These are phyloP conservation scores for Trebouxia sp. DNA, from an alignment of 139 green algal species.

Conservation along the genomic window DNA sequence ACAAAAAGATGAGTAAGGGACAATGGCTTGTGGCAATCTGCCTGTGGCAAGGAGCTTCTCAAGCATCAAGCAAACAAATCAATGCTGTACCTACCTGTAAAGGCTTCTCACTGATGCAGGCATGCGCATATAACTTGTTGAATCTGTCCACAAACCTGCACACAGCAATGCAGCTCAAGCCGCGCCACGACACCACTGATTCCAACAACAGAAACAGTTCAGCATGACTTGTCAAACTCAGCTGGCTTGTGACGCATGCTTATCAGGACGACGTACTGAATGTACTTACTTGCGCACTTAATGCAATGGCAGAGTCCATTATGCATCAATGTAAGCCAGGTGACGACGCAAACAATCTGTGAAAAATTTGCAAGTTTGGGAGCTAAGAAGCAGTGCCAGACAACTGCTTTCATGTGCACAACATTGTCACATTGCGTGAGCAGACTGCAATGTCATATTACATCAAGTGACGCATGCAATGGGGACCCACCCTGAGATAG, in stretches of 20 bases:
- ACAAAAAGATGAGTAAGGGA: neutral
- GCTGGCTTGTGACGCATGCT: no score
- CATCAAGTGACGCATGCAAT: neutral
- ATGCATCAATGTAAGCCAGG: no score
- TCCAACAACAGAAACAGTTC: neutral
- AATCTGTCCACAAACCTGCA: conserved; percentile 63
- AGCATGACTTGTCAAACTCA: neutral
- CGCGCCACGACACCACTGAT: neutral
- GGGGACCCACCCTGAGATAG: conserved; percentile 73
- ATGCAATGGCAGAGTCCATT: no score
- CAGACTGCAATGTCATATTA: neutral
- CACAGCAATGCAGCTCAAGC: conserved; percentile 14
- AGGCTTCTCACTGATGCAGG: neutral
- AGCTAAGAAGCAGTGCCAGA: no score
- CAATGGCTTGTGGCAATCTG: neutral
- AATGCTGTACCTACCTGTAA: conserved; percentile 19
- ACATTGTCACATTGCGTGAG: neutral
- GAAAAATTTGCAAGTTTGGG: no score
- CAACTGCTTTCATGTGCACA: neutral
- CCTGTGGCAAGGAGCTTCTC: neutral
- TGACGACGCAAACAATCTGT: no score
- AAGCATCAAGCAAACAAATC: no score
- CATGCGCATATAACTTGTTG: conserved; percentile 44
- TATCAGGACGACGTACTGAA: no score
- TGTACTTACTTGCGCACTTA: no score